Conservation (phyloP, 2,329 filamentous ascomycete species). For the Chaetomium strumarium region DNA sequence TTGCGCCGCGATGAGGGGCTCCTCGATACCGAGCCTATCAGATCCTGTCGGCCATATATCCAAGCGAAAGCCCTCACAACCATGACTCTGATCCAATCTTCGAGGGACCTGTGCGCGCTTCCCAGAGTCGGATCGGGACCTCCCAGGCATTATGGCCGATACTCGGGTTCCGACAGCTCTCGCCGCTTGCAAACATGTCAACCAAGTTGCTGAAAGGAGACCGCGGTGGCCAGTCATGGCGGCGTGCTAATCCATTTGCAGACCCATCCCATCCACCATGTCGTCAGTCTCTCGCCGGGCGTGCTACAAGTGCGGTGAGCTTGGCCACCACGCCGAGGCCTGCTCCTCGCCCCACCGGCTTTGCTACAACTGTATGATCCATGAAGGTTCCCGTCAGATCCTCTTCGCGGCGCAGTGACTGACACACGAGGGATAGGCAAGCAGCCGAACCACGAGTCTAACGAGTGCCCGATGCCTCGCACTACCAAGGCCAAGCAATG, state of each 20-base stretch:
- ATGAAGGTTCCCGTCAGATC: background rate
- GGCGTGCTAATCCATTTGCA: conserved; percentile 11
- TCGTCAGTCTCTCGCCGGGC: conserved; percentile 76
- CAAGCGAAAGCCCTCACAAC: background rate
- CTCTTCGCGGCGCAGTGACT: conserved; percentile 11
- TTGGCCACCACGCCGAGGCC: conserved; percentile 78
- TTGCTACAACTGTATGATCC: conserved; percentile 94
- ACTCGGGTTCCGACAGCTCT: background rate
- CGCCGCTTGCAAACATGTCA: conserved; percentile 13
- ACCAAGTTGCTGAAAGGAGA: background rate
- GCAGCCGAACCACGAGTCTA: conserved; percentile 90
- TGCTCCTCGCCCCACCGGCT: conserved; percentile 97
- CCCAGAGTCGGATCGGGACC: background rate
- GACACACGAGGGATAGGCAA: conserved; percentile 53
- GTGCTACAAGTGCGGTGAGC: conserved; percentile 79
- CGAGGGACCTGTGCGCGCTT: background rate
- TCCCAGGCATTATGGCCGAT: no score
- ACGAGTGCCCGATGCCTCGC: conserved; percentile 91
- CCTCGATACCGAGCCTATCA: background rate
- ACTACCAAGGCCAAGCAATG: conserved; percentile 99
- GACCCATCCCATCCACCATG: conserved; percentile 43
- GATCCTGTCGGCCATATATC: background rate
- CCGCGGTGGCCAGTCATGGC: background rate
- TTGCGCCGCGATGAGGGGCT: background rate
- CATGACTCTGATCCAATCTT: background rate